A percentile compares a stretch with the other conserved stretches of the same genome.
Conservation (phyloP, 1,284 basidiomycete species). For the Malassezia globosa region DNA sequence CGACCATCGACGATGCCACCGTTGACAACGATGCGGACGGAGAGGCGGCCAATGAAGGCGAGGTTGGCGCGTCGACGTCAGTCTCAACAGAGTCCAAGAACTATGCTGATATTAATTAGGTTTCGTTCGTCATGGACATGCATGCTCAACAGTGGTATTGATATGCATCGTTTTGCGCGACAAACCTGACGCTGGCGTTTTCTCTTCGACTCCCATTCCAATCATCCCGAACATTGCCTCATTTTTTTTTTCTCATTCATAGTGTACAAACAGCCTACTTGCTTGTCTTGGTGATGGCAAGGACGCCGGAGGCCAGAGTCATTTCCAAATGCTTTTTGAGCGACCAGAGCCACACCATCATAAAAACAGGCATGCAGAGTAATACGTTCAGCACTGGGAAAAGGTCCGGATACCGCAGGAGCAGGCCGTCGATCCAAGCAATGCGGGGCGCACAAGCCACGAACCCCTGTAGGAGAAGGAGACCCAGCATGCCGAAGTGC, state of each 20-base stretch:
- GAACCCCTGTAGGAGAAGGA: conserved; percentile 60
- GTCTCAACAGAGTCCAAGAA: not conserved
- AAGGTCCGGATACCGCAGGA: conserved; percentile 71
- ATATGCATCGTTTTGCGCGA: too few species aligned
- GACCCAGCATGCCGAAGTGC: conserved; percentile 52
- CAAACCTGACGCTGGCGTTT: too few species aligned
- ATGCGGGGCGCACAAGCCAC: conserved; percentile 37
- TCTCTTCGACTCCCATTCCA: too few species aligned
- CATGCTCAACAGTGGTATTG: too few species aligned
- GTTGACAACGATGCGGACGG: too few species aligned
- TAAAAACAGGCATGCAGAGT: conserved; percentile 67
- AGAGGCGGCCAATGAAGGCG: not conserved
- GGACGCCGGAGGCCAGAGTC: conserved; percentile 33
- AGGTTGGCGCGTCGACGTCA: not conserved
- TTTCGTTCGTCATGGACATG: not conserved
- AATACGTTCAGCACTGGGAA: conserved; percentile 75
- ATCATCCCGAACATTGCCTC: conserved; percentile 5
- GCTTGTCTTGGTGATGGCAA: not conserved
- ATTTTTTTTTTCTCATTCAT: not conserved
- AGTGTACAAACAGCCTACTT: conserved; percentile 1
- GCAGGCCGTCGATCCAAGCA: conserved; percentile 35
- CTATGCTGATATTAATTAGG: conserved; percentile 15
- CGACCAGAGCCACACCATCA: conserved; percentile 51
- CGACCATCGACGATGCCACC: not conserved
- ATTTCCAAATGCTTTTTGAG: conserved; percentile 41